Evolutionary conservation across 192 early-diverging fungal genomes (phyloP), one percentile per base, ranked within the genome.

Genomic region (Glomus cerebriforme): DNA sequence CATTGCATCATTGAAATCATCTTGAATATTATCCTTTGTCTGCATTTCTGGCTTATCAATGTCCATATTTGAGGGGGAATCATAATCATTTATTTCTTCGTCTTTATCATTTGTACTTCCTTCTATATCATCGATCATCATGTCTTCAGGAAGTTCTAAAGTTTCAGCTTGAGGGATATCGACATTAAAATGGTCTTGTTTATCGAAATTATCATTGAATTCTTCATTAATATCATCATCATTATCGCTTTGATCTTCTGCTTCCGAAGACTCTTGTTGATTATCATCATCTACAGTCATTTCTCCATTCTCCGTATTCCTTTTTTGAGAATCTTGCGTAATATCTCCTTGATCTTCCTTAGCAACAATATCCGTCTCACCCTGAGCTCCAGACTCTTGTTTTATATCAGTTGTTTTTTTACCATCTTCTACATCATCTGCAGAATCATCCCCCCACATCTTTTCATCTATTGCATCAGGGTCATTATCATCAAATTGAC

Each of bases 391-490:
- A 12, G 88, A 85, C 0, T 85, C 82, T 63, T 88, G 79, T 70
- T 88, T 84, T 71, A 92, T 87, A 43, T 88, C 82, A 80, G 91
- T 90, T 32, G 86, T 91, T 85, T 95, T 94, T 47, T 91, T 92
- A 63, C 90, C 87, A 60, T 91, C 90, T n/a, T 86, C 84, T 45
- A 86, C 81, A 60, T 85, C 82, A 45, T 90, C 85, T 24, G 86
- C 85, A 35, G 87, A 86, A 68, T 94, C 93, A 81, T 96, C 97
- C 64, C 92, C 94, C 98, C 98, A 99, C 89, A 99, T 89, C 87
- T 98, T 96, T 77, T 99, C 97, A 79, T 99, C 98, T 27, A 99
- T 90, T 0, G 93, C 92, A 70, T 96, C 92, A 1, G 94, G 93
- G 72, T 95, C 92, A 77, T 93, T 90, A 35, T 92, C 90, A 79